phyloP scores from a whole-genome alignment of 1,284 basidiomycete species.

The Ganoderma multipileum region DNA sequence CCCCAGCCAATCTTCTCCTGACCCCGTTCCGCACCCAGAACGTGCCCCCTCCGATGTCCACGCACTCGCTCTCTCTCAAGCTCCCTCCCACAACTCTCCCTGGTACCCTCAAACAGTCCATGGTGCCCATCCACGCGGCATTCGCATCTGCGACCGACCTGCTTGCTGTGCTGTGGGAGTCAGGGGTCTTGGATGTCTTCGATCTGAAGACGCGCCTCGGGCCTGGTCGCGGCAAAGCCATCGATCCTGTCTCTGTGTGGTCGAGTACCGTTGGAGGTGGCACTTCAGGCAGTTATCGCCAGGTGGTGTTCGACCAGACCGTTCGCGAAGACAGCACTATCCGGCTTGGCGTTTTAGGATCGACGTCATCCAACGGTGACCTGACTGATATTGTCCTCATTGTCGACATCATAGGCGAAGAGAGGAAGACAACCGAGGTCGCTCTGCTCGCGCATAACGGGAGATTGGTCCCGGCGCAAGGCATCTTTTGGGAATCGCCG shows the following conservation, averaged over 20 bases:
- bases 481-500: conserved; percentile 54
- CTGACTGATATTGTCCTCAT: conserved; percentile 30
- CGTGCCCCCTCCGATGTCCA: conserved; percentile 95
- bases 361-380: conserved; percentile 12
- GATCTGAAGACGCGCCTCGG: conserved; percentile 68
- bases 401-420: conserved; percentile 18
- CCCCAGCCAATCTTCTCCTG: conserved; percentile 74
- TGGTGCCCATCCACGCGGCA: conserved; percentile 57
- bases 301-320: conserved; percentile 24
- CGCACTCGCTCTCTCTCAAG: conserved; percentile 62
- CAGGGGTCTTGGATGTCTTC: conserved; percentile 72
- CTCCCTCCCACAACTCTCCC: conserved; percentile 27
- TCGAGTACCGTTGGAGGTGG: conserved; percentile 41
- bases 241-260: conserved; percentile 65
- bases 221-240: conserved; percentile 67
- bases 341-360: conserved; percentile 29
- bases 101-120: conserved; percentile 26
- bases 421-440: conserved; percentile 25
- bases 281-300: conserved; percentile 25
- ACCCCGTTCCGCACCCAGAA: conserved; percentile 96
- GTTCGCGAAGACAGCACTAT: conserved; percentile 7
- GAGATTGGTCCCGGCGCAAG: conserved; percentile 47
- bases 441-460: conserved; percentile 47
- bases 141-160: conserved; percentile 67
- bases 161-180: conserved; percentile 75